Base-by-base conservation (phyloP, 2,329 filamentous ascomycete species). In the Colletotrichum spaethianum region DNA sequence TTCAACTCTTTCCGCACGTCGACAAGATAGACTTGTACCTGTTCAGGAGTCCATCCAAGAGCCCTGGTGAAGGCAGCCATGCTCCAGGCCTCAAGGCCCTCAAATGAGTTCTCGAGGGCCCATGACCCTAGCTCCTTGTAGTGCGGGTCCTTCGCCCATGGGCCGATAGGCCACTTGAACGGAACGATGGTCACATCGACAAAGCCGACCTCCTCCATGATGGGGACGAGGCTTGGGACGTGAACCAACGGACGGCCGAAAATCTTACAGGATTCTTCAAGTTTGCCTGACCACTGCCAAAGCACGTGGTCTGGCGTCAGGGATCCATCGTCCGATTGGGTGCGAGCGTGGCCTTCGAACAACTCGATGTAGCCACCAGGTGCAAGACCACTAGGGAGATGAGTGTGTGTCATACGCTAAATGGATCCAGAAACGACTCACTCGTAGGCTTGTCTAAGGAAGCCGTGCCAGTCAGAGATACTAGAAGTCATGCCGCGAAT, bases 391-490 rank as follows among this genome's bases (percentile, higher is more conserved):
- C 81, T 83, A 52, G 4, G 75, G 70, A 36, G 33, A n/a, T 14
- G 6, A 18, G 38, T 33, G 31, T 50, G 52, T 12, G 33, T 42
- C 8, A 46, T n/a, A 8, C 42, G 20, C 6, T n/a, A 6, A 5
- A 46, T 6, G 2, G 44, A 5, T 7, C 1, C 57, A 31, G 28
- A 44, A 33, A 55, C 5, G 11, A 40, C 74, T 60, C 77, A 83
- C 82, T 80, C 77, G 70, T 85, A 88, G 14, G 84, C 52, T 83
- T 75, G 87, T 83, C 48, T 81, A 73, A 57, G 90, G 77, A 55
- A 91, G 78, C 26, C 79, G 79, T 3, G 81, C 81, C 9, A 77
- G 79, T 60, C 75, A 75, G 20, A 52, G 56, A 44, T 48, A 42
- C 60, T 88, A 83, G 20, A 86, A 81, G 74, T 89, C 86, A 50